Percentiles rank a stretch among this genome's conserved stretches.
Evolutionary conservation across 441 rosid species (phyloP).

Genomic region (Cnidoscolus chayamansa): DNA sequence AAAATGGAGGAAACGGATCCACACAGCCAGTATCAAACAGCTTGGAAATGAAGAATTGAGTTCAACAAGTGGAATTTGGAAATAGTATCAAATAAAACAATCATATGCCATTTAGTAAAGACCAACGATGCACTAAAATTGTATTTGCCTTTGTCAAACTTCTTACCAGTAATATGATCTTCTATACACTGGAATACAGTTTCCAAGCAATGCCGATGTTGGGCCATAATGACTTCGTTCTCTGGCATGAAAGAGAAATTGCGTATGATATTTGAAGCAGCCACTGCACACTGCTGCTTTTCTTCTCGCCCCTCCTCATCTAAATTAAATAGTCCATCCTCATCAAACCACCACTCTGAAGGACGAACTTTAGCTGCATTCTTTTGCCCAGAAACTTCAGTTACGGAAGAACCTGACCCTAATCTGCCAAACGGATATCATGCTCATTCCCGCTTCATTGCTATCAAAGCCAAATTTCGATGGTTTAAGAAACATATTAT

Average conservation of each 20-base stretch:
- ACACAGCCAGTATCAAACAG: background rate
- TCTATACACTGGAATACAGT: constrained; percentile 88
- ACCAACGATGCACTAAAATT: background rate
- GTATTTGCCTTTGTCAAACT: background rate
- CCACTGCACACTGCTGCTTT: constrained; percentile 85
- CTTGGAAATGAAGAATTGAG: no score
- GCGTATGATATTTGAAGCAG: constrained; percentile 83
- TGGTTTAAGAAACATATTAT: background rate
- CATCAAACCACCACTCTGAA: constrained; percentile 82
- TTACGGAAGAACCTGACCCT: constrained; percentile 39
- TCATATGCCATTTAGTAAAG: background rate
- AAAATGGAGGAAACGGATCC: background rate
- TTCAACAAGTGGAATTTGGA: no score
- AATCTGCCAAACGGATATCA: constrained; percentile 39
- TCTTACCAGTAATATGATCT: constrained; percentile 63
- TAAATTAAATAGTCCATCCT: constrained; percentile 80
- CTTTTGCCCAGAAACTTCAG: constrained; percentile 48
- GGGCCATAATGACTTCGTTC: constrained; percentile 89
- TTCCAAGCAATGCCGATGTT: constrained; percentile 94
- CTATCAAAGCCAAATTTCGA: background rate
- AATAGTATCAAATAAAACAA: background rate
- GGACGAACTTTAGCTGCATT: constrained; percentile 45
- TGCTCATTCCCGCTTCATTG: constrained; percentile 19
- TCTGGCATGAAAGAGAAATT: constrained; percentile 98
- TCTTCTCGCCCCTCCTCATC: constrained; percentile 90